Evolutionary conservation across 2,329 filamentous ascomycete genomes (phyloP).

Genomic region (Penicillium digitatum): DNA sequence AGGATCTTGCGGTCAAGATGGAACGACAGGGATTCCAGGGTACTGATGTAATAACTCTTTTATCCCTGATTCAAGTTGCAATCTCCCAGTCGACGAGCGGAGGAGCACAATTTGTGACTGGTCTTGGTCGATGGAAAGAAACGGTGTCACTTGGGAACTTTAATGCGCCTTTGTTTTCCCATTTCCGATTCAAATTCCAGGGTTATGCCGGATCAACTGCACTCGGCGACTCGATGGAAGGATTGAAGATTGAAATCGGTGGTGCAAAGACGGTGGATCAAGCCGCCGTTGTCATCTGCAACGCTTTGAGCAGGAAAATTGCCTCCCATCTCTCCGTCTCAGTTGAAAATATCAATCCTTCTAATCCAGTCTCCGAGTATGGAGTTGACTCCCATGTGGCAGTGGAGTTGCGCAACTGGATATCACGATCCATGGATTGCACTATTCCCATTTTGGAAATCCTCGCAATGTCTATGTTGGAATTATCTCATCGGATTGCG

Average conservation of each 20-base stretch:
- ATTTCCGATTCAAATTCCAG: slow-evolving; percentile 17
- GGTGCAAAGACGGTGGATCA: slow-evolving; percentile 16
- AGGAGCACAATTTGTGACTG: slow-evolving; percentile 22
- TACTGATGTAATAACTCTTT: slow-evolving; percentile 16
- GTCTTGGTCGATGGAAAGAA: slow-evolving; percentile 23
- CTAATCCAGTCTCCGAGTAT: slow-evolving; percentile 32
- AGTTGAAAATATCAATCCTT: slow-evolving; percentile 19
- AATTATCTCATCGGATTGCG: slow-evolving; percentile 23
- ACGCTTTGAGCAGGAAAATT: slow-evolving; percentile 17
- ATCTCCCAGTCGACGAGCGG: slow-evolving; percentile 3
- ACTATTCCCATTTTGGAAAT: slow-evolving; percentile 29
- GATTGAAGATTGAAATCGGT: slow-evolving; percentile 12
- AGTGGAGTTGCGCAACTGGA: slow-evolving; percentile 46
- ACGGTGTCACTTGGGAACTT: slow-evolving; percentile 22
- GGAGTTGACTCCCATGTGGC: slow-evolving; percentile 46
- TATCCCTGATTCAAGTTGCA: slow-evolving; percentile 20
- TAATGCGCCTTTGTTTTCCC: slow-evolving; percentile 24
- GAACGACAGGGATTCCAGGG: slow-evolving; percentile 24
- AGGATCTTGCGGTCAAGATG: slow-evolving; percentile 19
- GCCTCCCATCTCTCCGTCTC: slow-evolving; percentile 20
- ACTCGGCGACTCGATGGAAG: not conserved
- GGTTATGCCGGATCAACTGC: not conserved
- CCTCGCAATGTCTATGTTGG: slow-evolving; percentile 24
- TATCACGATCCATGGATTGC: slow-evolving; percentile 34
- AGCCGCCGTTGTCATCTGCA: slow-evolving; percentile 14